phyloP scores from a whole-genome alignment of 352 stramenopile genomes.

The Pythium periplocum region DNA sequence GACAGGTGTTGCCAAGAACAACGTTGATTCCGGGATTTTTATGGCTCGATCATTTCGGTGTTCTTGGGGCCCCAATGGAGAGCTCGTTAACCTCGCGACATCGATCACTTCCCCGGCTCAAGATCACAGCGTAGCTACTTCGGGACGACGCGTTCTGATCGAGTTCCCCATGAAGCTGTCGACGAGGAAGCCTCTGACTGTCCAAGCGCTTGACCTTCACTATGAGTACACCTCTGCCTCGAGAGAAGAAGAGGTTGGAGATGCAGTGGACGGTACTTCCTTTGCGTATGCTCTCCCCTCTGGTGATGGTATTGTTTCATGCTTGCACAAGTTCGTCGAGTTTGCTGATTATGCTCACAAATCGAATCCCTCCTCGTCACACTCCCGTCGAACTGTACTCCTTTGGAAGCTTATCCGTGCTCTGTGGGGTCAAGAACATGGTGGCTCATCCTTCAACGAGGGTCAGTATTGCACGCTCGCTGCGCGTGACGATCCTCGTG shows the following conservation, averaged over 20 bases:
- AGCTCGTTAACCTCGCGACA: conserved; percentile 50
- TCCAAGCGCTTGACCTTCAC: conserved; percentile 55
- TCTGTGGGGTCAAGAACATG: conserved; percentile 75
- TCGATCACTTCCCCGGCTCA: conserved; percentile 5
- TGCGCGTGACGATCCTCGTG: conserved; percentile 51
- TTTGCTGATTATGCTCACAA: conserved; percentile 28
- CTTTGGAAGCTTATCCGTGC: conserved; percentile 71
- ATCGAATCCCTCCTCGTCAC: conserved; percentile 16
- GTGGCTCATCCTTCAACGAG: conserved; percentile 11
- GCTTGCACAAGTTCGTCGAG: conserved; percentile 54
- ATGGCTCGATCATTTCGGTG: conserved; percentile 79
- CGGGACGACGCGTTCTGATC: conserved; percentile 10
- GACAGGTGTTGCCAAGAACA: conserved; percentile 30
- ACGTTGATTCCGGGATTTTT: conserved; percentile 62
- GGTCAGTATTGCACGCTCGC: conserved; percentile 33
- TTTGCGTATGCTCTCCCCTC: conserved; percentile 41
- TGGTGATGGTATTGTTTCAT: conserved; percentile 42
- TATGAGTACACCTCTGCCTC: conserved; percentile 37
- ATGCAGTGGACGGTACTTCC: conserved; percentile 11
- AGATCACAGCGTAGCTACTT: no score
- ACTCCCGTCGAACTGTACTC: conserved; percentile 18
- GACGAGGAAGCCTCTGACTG: conserved; percentile 19
- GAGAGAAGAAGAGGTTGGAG: conserved; percentile 6
- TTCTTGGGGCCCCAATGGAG: conserved; percentile 72
- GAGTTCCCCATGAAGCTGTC: conserved; percentile 13